A percentile compares a stretch with the other conserved stretches of the same genome.
These are phyloP conservation scores for Aegilops tauschii DNA, from an alignment of 176 grass and related monocot genomes.

Conservation along the genomic window DNA sequence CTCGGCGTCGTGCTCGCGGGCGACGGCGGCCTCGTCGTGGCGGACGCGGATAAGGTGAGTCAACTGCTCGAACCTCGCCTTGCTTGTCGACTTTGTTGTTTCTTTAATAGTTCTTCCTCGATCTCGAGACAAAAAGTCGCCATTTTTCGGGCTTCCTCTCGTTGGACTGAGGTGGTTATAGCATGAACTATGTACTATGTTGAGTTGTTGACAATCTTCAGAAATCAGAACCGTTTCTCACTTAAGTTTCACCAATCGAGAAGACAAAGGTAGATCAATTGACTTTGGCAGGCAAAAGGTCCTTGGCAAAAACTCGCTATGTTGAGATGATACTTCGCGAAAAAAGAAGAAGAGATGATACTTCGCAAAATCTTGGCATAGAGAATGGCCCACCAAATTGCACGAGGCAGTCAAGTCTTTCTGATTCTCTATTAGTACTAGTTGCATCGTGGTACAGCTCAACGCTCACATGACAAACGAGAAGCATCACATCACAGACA, in stretches of 20 bases:
- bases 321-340: not conserved
- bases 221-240: not conserved
- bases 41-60: slow-evolving; percentile 55
- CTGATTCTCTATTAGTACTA: not conserved
- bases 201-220: no score
- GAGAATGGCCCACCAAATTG: not conserved
- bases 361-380: not conserved
- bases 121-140: not conserved
- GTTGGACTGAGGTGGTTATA: not conserved
- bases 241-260: not conserved
- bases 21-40: slow-evolving; percentile 53
- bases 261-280: not conserved
- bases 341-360: not conserved
- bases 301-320: not conserved
- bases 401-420: not conserved
- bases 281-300: not conserved
- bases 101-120: not conserved
- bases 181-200: no score
- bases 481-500: not conserved
- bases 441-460: not conserved
- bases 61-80: not conserved
- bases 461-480: not conserved
- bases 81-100: not conserved
- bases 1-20: slow-evolving; percentile 49
- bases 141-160: not conserved